Conservation (phyloP, 2,329 filamentous ascomycete species). For the Leptoxyphium fumago region DNA sequence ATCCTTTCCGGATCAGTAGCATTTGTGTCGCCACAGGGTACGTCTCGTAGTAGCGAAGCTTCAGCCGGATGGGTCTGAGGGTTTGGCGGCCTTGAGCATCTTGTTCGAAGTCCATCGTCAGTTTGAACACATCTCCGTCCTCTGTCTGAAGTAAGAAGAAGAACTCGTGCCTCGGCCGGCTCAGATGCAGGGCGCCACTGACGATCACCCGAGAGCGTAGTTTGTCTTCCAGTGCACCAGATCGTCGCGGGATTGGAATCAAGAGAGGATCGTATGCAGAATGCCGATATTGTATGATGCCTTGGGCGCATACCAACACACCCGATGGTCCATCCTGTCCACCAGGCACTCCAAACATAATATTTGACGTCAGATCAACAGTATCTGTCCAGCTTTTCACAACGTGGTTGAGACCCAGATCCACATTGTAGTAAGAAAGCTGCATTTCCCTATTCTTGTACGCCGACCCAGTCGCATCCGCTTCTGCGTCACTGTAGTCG, state of each 20-base stretch:
- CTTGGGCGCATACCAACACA: slow-evolving; percentile 85
- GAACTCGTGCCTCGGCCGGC: slow-evolving; percentile 67
- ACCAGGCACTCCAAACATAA: slow-evolving; percentile 89
- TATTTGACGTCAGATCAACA: slow-evolving; percentile 75
- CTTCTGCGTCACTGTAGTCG: slow-evolving; percentile 81
- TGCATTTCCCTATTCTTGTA: slow-evolving; percentile 73
- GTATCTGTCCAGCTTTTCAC: slow-evolving; percentile 92
- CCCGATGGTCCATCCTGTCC: slow-evolving; percentile 88
- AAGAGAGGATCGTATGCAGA: slow-evolving; percentile 84
- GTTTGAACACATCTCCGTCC: slow-evolving; percentile 95
- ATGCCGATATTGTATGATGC: slow-evolving; percentile 93
- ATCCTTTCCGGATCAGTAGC: slow-evolving; percentile 89
- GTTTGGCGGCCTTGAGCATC: slow-evolving; percentile 65
- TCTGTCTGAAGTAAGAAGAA: slow-evolving; percentile 95
- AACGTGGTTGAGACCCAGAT: slow-evolving; percentile 92
- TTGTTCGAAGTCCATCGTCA: slow-evolving; percentile 81
- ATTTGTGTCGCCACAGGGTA: slow-evolving; percentile 77
- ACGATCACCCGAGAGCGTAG: slow-evolving; percentile 78
- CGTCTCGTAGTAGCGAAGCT: slow-evolving; percentile 97
- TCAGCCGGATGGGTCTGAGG: slow-evolving; percentile 66
- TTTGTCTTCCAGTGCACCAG: slow-evolving; percentile 81
- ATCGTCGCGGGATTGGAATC: slow-evolving; percentile 74
- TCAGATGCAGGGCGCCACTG: slow-evolving; percentile 91
- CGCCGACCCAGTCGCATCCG: slow-evolving; percentile 75
- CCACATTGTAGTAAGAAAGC: slow-evolving; percentile 93